Conservation (phyloP, 805 yeast species). For the Ogataea angusta region DNA sequence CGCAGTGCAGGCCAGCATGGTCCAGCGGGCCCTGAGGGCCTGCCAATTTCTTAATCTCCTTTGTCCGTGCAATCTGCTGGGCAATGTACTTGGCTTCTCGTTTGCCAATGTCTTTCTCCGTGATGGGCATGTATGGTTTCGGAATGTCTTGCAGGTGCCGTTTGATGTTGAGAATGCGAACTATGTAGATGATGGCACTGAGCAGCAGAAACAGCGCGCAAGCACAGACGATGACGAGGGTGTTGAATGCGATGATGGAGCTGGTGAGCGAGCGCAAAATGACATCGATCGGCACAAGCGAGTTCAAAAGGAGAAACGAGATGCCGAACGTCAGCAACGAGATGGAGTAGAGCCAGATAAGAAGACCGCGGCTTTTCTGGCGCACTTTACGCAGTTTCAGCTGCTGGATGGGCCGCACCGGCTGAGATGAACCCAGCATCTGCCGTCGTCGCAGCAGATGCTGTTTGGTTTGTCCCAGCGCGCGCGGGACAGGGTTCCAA, state of each 20-base stretch:
- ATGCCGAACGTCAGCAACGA: constrained; percentile 40
- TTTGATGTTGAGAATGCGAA: constrained; percentile 57
- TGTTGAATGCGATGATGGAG: constrained; percentile 65
- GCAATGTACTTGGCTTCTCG: constrained; percentile 39
- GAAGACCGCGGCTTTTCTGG: constrained; percentile 19
- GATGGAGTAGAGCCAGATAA: constrained; percentile 43
- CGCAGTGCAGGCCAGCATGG: constrained; percentile 48
- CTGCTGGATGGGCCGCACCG: constrained; percentile 11
- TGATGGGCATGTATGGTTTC: constrained; percentile 66
- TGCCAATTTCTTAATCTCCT: constrained; percentile 37
- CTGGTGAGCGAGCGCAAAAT: constrained; percentile 54
- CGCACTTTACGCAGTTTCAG: constrained; percentile 15
- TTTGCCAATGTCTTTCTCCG: constrained; percentile 56
- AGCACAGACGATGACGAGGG: constrained; percentile 75
- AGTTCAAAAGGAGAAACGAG: constrained; percentile 52
- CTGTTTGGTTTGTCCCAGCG: constrained; percentile 8
- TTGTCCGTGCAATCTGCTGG: constrained; percentile 41
- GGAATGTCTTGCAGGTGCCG: constrained; percentile 74
- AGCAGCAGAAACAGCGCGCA: constrained; percentile 57
- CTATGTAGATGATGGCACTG: constrained; percentile 48
- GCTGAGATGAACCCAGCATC: constrained; percentile 8
- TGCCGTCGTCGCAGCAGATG: constrained; percentile 11
- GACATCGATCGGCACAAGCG: constrained; percentile 79
- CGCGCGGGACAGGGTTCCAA: constrained; percentile 6
- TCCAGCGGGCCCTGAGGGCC: constrained; percentile 41